phyloP scores from a whole-genome alignment of 805 yeast genomes.

The Hanseniaspora singularis region DNA sequence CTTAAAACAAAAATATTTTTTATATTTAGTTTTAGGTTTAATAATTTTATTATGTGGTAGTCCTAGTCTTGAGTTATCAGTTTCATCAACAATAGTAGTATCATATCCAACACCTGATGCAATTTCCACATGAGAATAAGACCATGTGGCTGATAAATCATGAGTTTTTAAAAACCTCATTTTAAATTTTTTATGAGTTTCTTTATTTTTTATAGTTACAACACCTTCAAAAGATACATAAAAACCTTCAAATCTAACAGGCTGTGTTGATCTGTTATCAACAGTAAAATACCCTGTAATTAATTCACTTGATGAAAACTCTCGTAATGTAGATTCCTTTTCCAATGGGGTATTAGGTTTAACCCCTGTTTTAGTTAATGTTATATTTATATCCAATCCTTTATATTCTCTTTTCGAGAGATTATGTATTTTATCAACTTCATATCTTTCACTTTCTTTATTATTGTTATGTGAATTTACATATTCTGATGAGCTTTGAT shows the following conservation, averaged over 20 bases:
- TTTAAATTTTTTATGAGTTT: slow-evolving; percentile 19
- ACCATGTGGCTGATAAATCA: slow-evolving; percentile 43
- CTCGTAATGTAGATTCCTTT: slow-evolving; percentile 31
- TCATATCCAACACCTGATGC: slow-evolving; percentile 28
- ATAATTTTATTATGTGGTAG: slow-evolving; percentile 36
- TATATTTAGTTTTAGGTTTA: slow-evolving; percentile 37
- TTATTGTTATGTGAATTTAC: slow-evolving; percentile 17
- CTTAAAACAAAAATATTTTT: slow-evolving; percentile 46
- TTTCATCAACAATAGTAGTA: slow-evolving; percentile 30
- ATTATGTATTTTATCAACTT: slow-evolving; percentile 21
- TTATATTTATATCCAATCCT: slow-evolving; percentile 20
- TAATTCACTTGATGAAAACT: slow-evolving; percentile 45
- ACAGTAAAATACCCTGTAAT: slow-evolving; percentile 40
- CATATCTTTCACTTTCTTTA: slow-evolving; percentile 10
- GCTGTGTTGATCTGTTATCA: slow-evolving; percentile 32
- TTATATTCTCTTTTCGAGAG: slow-evolving; percentile 20
- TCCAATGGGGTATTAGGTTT: slow-evolving; percentile 21
- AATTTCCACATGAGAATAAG: slow-evolving; percentile 28
- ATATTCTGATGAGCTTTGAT: background rate
- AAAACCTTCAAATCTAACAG: slow-evolving; percentile 47
- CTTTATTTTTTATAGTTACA: slow-evolving; percentile 23
- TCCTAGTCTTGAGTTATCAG: slow-evolving; percentile 28
- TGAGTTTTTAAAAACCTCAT: slow-evolving; percentile 37
- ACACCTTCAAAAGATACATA: slow-evolving; percentile 46
- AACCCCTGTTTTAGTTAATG: slow-evolving; percentile 20